Conservation (phyloP, 768 basidiomycete species). For the Psilocybe subaeruginosa region DNA sequence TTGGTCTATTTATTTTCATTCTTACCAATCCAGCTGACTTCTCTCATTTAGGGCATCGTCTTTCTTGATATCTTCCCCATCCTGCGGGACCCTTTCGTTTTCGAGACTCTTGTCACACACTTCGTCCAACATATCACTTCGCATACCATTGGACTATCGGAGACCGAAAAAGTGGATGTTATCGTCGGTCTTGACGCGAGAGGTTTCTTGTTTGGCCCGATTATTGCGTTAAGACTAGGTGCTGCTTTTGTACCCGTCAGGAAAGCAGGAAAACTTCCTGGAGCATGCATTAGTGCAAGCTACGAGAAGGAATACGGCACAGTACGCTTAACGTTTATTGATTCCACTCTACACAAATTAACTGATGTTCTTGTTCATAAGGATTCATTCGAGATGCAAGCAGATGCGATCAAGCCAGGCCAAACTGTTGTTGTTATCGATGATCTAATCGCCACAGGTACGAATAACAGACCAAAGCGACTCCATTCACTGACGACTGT, state of each 20-base stretch:
- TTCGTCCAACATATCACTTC: conserved; percentile 85
- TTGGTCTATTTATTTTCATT: conserved; percentile 29
- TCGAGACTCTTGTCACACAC: conserved; percentile 91
- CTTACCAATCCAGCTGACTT: conserved; percentile 3
- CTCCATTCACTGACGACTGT: conserved; percentile 1
- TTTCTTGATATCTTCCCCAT: conserved; percentile 97
- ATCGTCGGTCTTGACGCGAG: conserved; percentile 95
- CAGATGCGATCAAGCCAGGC: conserved; percentile 78
- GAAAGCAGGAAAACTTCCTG: conserved; percentile 95
- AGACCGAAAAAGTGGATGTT: conserved; percentile 79
- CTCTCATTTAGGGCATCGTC: conserved; percentile 67
- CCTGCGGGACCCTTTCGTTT: conserved; percentile 80
- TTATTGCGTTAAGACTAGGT: conserved; percentile 87
- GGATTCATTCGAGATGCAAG: conserved; percentile 98
- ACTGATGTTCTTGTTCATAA: conserved; percentile 27
- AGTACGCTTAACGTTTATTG: conserved; percentile 44
- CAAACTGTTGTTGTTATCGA: conserved; percentile 89
- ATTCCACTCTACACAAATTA: neutral
- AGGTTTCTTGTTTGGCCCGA: conserved; percentile 93
- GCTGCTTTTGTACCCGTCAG: conserved; percentile 96
- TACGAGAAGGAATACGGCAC: conserved; percentile 94
- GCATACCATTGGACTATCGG: conserved; percentile 63
- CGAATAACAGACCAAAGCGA: conserved; percentile 16
- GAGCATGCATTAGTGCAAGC: conserved; percentile 68
- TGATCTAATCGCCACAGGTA: conserved; percentile 95